Percentiles rank a stretch among this genome's conserved stretches.
These are phyloP conservation scores for Ampelocalamus luodianensis DNA, from an alignment of 176 grass and related monocot genomes.

Conservation along the genomic window DNA sequence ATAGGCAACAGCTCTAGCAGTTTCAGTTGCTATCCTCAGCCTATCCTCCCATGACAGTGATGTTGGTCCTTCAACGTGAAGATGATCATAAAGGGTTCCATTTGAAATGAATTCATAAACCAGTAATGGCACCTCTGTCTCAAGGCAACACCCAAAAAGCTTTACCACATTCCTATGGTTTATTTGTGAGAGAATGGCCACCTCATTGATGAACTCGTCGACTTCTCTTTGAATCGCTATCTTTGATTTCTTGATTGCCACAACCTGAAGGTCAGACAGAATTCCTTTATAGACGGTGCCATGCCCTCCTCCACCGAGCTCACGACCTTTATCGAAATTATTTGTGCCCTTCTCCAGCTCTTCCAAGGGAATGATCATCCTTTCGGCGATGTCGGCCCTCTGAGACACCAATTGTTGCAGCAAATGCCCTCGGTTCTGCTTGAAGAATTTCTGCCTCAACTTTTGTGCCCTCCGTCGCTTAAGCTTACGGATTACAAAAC, in stretches of 20 bases:
- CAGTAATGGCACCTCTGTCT: conserved; percentile 16
- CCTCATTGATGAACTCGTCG: conserved; percentile 7
- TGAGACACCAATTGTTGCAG: neutral
- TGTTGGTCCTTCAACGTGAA: neutral
- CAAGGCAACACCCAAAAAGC: conserved; percentile 33
- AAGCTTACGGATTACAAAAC: neutral
- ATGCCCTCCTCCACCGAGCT: neutral
- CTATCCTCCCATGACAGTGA: neutral
- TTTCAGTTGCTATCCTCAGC: neutral
- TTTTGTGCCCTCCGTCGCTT: neutral
- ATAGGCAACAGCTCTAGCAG: neutral
- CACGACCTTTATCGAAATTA: neutral
- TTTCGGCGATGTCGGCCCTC: neutral
- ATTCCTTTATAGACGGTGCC: conserved; percentile 2
- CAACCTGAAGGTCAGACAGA: neutral
- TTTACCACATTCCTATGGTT: conserved; percentile 16
- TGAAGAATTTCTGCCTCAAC: neutral
- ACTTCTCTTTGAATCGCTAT: neutral
- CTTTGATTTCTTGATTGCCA: conserved; percentile 7
- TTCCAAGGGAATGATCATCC: neutral
- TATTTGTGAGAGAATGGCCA: neutral
- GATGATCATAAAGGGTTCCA: neutral
- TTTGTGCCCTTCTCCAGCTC: conserved; percentile 22
- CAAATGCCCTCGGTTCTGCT: neutral
- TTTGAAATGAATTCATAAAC: neutral